Percentiles rank a stretch among this genome's conserved stretches.
phyloP scores from a whole-genome alignment of 768 basidiomycete genomes.

The Auricularia sp. region DNA sequence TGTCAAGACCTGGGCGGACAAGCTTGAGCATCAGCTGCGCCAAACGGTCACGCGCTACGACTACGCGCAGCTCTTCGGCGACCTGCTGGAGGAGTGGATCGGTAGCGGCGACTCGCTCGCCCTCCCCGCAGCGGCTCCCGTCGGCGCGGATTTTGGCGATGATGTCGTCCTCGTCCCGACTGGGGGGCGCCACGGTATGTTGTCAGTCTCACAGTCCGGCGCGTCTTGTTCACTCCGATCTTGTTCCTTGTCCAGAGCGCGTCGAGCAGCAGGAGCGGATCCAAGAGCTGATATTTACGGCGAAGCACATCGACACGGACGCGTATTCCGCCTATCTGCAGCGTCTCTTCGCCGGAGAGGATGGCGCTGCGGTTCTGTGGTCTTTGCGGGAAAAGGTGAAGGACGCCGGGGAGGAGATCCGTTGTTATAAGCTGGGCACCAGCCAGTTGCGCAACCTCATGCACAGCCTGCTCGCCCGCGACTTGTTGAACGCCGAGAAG shows the following conservation, averaged over 20 bases:
- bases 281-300: constrained; percentile 32
- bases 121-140: background rate
- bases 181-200: too few species aligned
- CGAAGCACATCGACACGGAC: constrained; percentile 23
- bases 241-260: constrained; percentile 5
- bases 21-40: constrained; percentile 30
- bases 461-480: constrained; percentile 25
- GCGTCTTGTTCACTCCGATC: too few species aligned
- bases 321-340: constrained; percentile 15
- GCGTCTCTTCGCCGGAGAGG: too few species aligned
- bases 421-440: constrained; percentile 14
- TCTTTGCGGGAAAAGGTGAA: too few species aligned
- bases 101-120: constrained; percentile 31
- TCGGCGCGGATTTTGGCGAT: too few species aligned
- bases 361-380: too few species aligned
- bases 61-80: constrained; percentile 33
- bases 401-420: too few species aligned
- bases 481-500: constrained; percentile 32
- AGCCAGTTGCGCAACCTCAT: constrained; percentile 25
- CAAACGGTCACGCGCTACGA: constrained; percentile 31
- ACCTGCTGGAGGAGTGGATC: constrained; percentile 36
- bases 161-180: too few species aligned
- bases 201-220: too few species aligned
- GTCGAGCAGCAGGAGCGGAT: constrained; percentile 28
- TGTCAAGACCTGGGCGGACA: constrained; percentile 28